Base-by-base conservation (phyloP, 192 early-diverging fungal genomes). In the Podila minutissima region DNA sequence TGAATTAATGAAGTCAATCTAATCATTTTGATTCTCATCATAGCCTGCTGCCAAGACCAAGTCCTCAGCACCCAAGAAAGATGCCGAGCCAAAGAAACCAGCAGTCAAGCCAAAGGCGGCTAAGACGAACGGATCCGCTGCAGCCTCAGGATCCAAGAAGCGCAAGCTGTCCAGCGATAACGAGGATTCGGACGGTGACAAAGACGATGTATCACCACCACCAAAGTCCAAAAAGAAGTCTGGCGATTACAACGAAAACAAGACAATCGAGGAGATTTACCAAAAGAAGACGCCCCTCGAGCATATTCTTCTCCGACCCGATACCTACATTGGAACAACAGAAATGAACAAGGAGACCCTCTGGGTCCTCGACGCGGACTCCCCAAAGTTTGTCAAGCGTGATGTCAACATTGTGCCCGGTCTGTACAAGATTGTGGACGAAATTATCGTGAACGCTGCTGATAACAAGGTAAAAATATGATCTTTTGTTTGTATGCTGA, bases 351-450 rank as follows among this genome's bases (percentile, higher is more conserved):
- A 92, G n/a, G 84, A 87, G 51, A 82, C 89, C 26, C 87, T 97
- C 87, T 99, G 98, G 98, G 90, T 98, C 3, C 94, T 91, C 66
- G 92, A 97, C 66, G 75, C 72, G 24, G 88, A 92, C 82, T 87
- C 83, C 63, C 87, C 92, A 74, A 87, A 84, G 31, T 74, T 84
- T 60, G 72, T 75, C 10, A 86, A 90, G 62, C 88, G 92, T 59
- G 82, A 89, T 13, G 89, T 96, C 33, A 91, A 70, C 2, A 94
- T 91, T 84, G 95, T 95, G 5, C 94, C 94, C 41, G 98, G 97
- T 59, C 74, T 99, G 22, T 98, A 97, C 85, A 99, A 99, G 82
- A 99, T 99, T 71, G 94, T 98, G 48, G 98, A 99, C 78, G 98
- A 99, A 83, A 98, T 99, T 69, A 86, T 99, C 15, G 97, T 99